Evolutionary conservation across 176 grass and related monocot species (phyloP), one percentile per base, ranked within the genome.

Genomic region (Hsuehochloa calcarea): DNA sequence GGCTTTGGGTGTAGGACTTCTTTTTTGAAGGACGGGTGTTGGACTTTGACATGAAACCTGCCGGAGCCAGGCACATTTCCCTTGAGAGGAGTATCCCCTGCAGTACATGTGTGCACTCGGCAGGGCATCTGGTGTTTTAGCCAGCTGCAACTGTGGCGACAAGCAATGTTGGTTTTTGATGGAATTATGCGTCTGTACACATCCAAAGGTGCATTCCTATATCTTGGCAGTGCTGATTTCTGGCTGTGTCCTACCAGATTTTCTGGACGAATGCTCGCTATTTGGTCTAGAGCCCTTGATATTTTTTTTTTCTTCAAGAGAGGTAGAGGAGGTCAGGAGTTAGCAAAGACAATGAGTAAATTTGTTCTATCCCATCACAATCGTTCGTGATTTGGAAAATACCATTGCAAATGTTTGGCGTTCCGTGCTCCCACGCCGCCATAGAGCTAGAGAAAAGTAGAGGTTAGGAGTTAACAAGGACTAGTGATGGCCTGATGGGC

Each of bases 121-220:
- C 26, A 74, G 15, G 49, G 27, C 50, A 19, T 58, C 20, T 58
- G 8, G 20, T 10, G 54, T 9, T 58, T 17, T 27, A 49, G 26
- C 70, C 44, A 72, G 23, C 4, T 60, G 37, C 51, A n/a, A 22
- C 25, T 41, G 55, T 16, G 41, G 54, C 12, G 6, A 19, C 81
- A 73, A 15, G 12, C 20, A 65, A 19, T 27, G 43, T 73, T 51
- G n/a, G 44, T 84, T 75, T 75, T 75, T 60, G 23, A 81, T 17
- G n/a, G 20, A 40, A 75, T 31, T 51, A 5, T 34, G 45, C 45
- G 10, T 20, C 14, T 55, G 72, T 16, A 58, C 23, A 14, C 52
- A 29, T 37, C 16, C 50, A 52, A 52, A 52, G 16, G 5, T 59
- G n/a, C 56, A 23, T 59, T n/a, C 56, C 50, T 52, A 25, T 59